Conservation (phyloP, 2,329 filamentous ascomycete genomes). For the Stenocarpella maydis region DNA sequence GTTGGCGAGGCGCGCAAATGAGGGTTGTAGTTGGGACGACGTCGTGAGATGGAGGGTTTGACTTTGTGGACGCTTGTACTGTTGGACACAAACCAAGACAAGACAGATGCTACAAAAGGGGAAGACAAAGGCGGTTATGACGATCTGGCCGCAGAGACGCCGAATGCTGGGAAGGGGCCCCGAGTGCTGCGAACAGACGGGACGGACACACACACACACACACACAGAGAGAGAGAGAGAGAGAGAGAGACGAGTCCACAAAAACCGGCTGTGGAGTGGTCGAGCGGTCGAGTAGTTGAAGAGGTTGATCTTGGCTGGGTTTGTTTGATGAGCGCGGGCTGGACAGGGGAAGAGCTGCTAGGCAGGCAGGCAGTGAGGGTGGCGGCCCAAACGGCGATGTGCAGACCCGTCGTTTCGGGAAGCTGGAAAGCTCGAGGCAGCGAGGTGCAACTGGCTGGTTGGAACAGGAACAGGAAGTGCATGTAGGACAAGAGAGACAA, state of each 20-base stretch:
- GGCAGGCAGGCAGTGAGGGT: neutral
- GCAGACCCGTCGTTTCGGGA: slow-evolving; percentile 18
- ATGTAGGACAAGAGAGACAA: neutral
- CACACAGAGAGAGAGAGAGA: no score
- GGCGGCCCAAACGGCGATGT: slow-evolving; percentile 14
- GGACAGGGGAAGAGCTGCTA: neutral
- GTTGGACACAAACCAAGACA: slow-evolving; percentile 19
- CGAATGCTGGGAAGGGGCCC: slow-evolving; percentile 3
- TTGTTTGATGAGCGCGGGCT: slow-evolving; percentile 23
- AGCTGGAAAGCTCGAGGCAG: neutral
- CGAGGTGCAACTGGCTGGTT: neutral
- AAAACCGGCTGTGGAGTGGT: slow-evolving; percentile 21
- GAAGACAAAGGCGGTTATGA: slow-evolving; percentile 21
- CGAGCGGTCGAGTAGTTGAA: slow-evolving; percentile 5
- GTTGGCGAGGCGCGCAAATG: neutral
- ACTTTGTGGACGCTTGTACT: neutral
- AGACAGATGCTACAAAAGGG: slow-evolving; percentile 8
- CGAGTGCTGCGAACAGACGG: slow-evolving; percentile 14
- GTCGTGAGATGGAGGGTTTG: neutral
- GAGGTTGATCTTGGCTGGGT: slow-evolving; percentile 15
- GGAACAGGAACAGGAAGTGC: neutral
- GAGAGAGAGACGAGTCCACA: slow-evolving; percentile 12
- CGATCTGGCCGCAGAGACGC: slow-evolving; percentile 4
- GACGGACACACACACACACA: neutral
- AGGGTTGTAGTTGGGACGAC: neutral